Base-by-base conservation (phyloP, 352 stramenopile genomes). In the Globisporangium lucens region DNA sequence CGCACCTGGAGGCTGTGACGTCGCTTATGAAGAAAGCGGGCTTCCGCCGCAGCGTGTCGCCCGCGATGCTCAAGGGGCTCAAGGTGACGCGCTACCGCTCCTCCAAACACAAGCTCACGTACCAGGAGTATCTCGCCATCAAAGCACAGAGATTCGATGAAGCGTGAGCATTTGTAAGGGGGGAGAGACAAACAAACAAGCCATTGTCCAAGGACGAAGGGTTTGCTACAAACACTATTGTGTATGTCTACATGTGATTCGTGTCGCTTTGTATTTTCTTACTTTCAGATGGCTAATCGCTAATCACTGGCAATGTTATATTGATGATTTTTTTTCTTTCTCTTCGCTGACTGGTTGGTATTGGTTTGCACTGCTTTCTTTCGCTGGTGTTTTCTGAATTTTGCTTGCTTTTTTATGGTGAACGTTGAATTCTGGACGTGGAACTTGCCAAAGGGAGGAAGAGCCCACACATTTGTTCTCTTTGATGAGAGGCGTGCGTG, bases 61-160 rank as follows among this genome's bases (percentile, higher is more conserved):
- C 77, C 33, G 63, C 64, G n/a, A 75, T 93, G 75, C 78, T 94
- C 55, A 66, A 75, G 66, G 72, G 69, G 38, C 74, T 93, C 69
- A 89, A 89, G 69, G 74, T 94, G 65, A 93, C 84, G 62, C 82
- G 85, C 67, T 94, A 94, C 74, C 79, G 80, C 59, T 92, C 83
- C 68, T 90, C 86, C 58, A 92, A 92, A 70, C 80, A 92, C 75
- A 89, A 90, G 68, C 85, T 94, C 59, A 80, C 83, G 70, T 92
- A 92, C 76, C 74, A 82, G 55, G 81, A 93, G 73, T 94, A 94
- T 65, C 75, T 91, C 55, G 78, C 67, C 72, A 68, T 87, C 73
- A 94, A 90, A 74, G 65, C 71, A 27, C 59, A 69, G 36, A 62
- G 29, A 58, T 43, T 71, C 53, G 66, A 43, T 9, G 51, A 66